Evolutionary conservation across 1,139 yeast species (phyloP).

Genomic region (Taphrina sp.): DNA sequence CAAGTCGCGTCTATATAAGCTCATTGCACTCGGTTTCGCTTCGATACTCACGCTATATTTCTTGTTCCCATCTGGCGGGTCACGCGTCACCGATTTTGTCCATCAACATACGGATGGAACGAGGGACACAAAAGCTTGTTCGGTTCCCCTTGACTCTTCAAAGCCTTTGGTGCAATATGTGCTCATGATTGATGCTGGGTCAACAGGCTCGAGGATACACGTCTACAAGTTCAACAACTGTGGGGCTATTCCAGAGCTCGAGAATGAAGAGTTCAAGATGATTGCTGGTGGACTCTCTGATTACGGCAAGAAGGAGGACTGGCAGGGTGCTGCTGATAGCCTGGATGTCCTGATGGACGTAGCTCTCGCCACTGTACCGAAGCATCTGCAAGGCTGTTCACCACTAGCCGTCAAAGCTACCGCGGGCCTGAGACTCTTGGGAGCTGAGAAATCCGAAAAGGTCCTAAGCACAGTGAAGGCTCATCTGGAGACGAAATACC

Average conservation of each 20-base stretch:
- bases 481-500: conserved; percentile 74
- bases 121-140: conserved; percentile 31
- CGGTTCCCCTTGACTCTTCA: conserved; percentile 36
- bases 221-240: conserved; percentile 88
- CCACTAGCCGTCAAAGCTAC: conserved; percentile 97
- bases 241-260: conserved; percentile 70
- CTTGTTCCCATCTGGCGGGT: conserved; percentile 6
- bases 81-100: not conserved
- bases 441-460: conserved; percentile 65
- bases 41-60: conserved; percentile 5
- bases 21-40: conserved; percentile 1
- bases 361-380: conserved; percentile 77
- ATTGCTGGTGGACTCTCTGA: conserved; percentile 88
- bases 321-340: conserved; percentile 80
- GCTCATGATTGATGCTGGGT: conserved; percentile 94
- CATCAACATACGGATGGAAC: not conserved
- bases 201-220: conserved; percentile 94
- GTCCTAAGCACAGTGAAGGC: conserved; percentile 72
- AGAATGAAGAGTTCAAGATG: conserved; percentile 78
- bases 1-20: conserved; percentile 8
- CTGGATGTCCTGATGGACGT: conserved; percentile 72
- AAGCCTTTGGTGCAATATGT: conserved; percentile 53
- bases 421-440: conserved; percentile 89
- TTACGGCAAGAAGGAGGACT: conserved; percentile 62
- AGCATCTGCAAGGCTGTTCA: conserved; percentile 68